Percentiles rank a stretch among this genome's conserved stretches.
Evolutionary conservation across 225 moss, liverwort and hornwort species (phyloP).

Genomic region (Neckera pumila): DNA sequence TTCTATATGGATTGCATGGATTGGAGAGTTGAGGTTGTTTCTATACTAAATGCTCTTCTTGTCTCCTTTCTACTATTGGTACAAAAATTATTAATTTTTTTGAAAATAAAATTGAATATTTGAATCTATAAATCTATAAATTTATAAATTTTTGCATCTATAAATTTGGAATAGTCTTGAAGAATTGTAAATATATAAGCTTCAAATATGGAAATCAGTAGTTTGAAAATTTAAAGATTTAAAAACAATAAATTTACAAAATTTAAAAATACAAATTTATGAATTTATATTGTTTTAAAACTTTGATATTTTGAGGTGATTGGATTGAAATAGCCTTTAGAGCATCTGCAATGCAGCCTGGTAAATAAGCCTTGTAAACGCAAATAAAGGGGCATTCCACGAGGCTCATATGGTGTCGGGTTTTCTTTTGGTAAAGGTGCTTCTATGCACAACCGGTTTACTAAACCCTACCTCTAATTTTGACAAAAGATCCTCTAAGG

Average conservation of each 20-base stretch:
- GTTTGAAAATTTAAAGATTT: background rate
- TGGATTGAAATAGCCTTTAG: background rate
- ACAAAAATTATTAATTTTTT: background rate
- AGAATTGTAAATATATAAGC: too few species aligned
- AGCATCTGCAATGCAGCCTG: accelerated
- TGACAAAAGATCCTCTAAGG: background rate
- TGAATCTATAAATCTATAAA: too few species aligned
- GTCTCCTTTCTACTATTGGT: too few species aligned
- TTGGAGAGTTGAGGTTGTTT: too few species aligned
- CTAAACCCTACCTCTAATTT: background rate
- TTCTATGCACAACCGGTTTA: accelerated
- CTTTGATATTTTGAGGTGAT: too few species aligned
- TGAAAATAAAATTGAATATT: background rate
- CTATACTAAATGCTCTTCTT: accelerated
- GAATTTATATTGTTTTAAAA: background rate
- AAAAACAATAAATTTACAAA: too few species aligned
- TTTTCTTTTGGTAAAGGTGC: background rate
- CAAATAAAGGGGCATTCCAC: background rate
- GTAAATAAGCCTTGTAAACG: background rate
- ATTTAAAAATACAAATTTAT: background rate
- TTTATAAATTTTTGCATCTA: background rate
- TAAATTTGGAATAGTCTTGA: background rate
- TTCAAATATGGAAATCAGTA: too few species aligned
- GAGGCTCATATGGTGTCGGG: accelerated
- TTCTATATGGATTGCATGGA: background rate